These are phyloP conservation scores for Dactylellina drechsleri DNA, from an alignment of 2,329 filamentous ascomycete species.

Conservation along the genomic window DNA sequence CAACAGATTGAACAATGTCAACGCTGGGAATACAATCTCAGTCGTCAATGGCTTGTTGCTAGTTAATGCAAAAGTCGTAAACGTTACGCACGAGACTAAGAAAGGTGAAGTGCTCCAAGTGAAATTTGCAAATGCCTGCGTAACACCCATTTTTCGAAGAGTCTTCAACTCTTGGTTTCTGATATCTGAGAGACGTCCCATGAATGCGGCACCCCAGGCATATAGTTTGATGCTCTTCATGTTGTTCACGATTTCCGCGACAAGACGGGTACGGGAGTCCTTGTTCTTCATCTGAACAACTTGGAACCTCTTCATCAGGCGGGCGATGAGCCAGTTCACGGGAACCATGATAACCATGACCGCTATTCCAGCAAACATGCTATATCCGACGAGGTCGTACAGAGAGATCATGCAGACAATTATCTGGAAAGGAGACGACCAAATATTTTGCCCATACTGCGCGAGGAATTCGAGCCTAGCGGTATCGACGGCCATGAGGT, in stretches of 20 bases:
- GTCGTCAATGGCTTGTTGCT: slow-evolving; percentile 83
- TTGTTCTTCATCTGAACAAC: slow-evolving; percentile 99
- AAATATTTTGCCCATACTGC: slow-evolving; percentile 93
- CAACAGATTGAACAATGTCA: slow-evolving; percentile 92
- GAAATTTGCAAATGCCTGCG: slow-evolving; percentile 93
- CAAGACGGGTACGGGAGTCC: slow-evolving; percentile 87
- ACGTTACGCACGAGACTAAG: slow-evolving; percentile 95
- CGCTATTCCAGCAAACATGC: slow-evolving; percentile 93
- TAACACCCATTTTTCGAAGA: slow-evolving; percentile 91
- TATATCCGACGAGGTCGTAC: slow-evolving; percentile 92
- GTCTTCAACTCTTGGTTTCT: slow-evolving; percentile 95
- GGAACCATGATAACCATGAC: slow-evolving; percentile 99
- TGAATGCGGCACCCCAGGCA: slow-evolving; percentile 95
- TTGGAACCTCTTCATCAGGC: slow-evolving; percentile 92
- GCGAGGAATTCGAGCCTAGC: slow-evolving; percentile 86
- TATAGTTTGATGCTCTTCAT: slow-evolving; percentile 99
- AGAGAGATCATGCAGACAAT: slow-evolving; percentile 93
- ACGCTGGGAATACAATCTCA: slow-evolving; percentile 92
- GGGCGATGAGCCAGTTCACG: slow-evolving; percentile 89
- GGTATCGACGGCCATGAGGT: slow-evolving; percentile 98
- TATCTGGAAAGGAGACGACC: slow-evolving; percentile 98
- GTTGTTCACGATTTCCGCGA: slow-evolving; percentile 98
- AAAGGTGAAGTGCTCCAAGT: slow-evolving; percentile 98
- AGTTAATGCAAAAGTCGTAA: slow-evolving; percentile 90
- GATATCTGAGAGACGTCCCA: slow-evolving; percentile 95